Conservation (phyloP, 2,329 filamentous ascomycete species). For the Trematosphaeria pertusa region DNA sequence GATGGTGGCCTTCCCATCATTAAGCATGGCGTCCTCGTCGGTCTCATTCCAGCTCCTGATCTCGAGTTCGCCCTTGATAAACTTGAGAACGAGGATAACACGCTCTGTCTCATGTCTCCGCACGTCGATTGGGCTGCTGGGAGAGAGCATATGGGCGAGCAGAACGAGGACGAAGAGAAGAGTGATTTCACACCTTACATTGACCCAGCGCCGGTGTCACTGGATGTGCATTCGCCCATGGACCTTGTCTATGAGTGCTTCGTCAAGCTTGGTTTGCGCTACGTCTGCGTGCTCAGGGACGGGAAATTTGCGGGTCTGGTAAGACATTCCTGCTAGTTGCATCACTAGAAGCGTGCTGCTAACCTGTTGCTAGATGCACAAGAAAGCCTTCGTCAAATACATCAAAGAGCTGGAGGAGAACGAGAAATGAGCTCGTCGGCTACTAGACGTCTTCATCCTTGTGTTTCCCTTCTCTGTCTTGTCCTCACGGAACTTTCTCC, state of each 20-base stretch:
- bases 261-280: slow-evolving; percentile 88
- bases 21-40: slow-evolving; percentile 78
- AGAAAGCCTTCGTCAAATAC: slow-evolving; percentile 96
- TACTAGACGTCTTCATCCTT: neutral
- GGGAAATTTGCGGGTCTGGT: slow-evolving; percentile 90
- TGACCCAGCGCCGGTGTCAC: slow-evolving; percentile 85
- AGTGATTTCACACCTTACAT: slow-evolving; percentile 92
- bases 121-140: slow-evolving; percentile 57
- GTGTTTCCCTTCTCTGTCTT: neutral
- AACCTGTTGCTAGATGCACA: slow-evolving; percentile 69
- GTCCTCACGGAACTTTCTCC: neutral
- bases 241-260: slow-evolving; percentile 97
- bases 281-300: slow-evolving; percentile 86
- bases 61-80: slow-evolving; percentile 91
- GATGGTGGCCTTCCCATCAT: slow-evolving; percentile 92
- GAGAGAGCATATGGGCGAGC: slow-evolving; percentile 62
- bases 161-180: slow-evolving; percentile 57
- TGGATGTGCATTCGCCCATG: slow-evolving; percentile 90
- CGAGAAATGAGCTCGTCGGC: slow-evolving; percentile 29
- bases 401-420: slow-evolving; percentile 79
- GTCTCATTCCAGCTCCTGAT: slow-evolving; percentile 91
- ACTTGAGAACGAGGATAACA: slow-evolving; percentile 75
- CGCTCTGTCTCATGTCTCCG: slow-evolving; percentile 81
- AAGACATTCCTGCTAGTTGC: slow-evolving; percentile 51
- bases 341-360: too few relatives aligned